phyloP scores from a whole-genome alignment of 352 stramenopile genomes.

The Pythium vanterpoolii region DNA sequence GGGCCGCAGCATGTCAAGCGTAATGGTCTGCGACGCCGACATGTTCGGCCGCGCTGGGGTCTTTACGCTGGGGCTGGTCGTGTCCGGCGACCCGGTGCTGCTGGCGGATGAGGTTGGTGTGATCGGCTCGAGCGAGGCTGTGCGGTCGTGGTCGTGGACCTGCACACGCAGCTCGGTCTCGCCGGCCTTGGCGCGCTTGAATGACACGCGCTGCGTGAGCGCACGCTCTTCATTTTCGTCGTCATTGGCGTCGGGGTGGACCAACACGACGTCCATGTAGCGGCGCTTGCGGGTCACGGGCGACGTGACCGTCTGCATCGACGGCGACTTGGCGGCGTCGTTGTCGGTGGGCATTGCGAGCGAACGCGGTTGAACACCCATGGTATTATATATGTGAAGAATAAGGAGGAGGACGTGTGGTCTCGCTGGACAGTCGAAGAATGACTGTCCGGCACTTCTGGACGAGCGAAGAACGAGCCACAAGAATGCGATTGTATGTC shows the following conservation, averaged over 20 bases:
- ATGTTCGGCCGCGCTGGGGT: constrained; percentile 47
- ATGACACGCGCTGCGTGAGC: constrained; percentile 20
- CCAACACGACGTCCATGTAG: constrained; percentile 26
- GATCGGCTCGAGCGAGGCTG: constrained; percentile 6
- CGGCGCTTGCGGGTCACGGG: constrained; percentile 21
- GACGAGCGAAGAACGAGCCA: neutral
- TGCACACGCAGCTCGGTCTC: constrained; percentile 10
- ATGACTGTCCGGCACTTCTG: neutral
- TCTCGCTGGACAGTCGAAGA: neutral
- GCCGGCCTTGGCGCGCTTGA: constrained; percentile 26
- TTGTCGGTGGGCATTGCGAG: constrained; percentile 8
- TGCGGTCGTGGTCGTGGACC: neutral
- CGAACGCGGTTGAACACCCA: constrained; percentile 20
- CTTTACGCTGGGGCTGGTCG: constrained; percentile 16
- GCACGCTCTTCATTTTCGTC: constrained; percentile 4
- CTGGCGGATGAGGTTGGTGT: neutral
- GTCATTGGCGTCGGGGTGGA: constrained; percentile 2
- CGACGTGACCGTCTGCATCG: constrained; percentile 8
- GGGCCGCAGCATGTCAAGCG: constrained; percentile 72
- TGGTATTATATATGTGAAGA: neutral
- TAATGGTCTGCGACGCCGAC: constrained; percentile 77
- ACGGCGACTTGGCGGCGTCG: constrained; percentile 10
- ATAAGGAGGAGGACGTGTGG: neutral
- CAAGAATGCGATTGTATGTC: neutral
- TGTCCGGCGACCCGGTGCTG: neutral